Evolutionary conservation across 2,329 filamentous ascomycete species (phyloP).

Genomic region (Tolypocladium tundrense): DNA sequence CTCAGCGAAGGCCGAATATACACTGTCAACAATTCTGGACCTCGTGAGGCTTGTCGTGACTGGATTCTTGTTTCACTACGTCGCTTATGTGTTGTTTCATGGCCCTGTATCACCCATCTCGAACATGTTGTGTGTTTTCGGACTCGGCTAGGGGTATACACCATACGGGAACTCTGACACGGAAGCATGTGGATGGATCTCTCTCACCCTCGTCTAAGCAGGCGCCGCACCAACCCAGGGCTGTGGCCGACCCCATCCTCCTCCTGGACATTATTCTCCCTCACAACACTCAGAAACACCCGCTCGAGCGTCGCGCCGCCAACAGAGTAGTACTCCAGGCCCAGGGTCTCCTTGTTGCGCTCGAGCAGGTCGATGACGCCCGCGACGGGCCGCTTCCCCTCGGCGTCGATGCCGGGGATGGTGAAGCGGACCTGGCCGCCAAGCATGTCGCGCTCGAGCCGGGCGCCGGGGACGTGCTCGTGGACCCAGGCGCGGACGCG

Average conservation of each 20-base stretch:
- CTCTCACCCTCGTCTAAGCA: not conserved
- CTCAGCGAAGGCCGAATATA: not conserved
- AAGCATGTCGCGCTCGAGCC: slow-evolving; percentile 46
- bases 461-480: slow-evolving; percentile 38
- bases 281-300: slow-evolving; percentile 59
- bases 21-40: not conserved
- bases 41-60: not conserved
- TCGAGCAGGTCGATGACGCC: slow-evolving; percentile 39
- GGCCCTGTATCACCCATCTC: not conserved
- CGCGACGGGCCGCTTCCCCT: slow-evolving; percentile 11
- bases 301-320: slow-evolving; percentile 58
- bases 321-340: slow-evolving; percentile 56
- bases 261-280: slow-evolving; percentile 37
- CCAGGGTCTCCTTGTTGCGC: slow-evolving; percentile 41
- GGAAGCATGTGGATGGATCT: not conserved
- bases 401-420: slow-evolving; percentile 6
- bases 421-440: slow-evolving; percentile 47
- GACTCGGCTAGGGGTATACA: not conserved
- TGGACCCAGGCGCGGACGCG: slow-evolving; percentile 45
- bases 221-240: not conserved
- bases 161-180: not conserved
- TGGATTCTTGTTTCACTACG: not conserved
- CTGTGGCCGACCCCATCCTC: slow-evolving; percentile 4
- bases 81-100: not conserved
- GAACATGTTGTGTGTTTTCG: not conserved